phyloP scores from a whole-genome alignment of 1,284 basidiomycete species.

The Cryptococcus maquisensis region DNA sequence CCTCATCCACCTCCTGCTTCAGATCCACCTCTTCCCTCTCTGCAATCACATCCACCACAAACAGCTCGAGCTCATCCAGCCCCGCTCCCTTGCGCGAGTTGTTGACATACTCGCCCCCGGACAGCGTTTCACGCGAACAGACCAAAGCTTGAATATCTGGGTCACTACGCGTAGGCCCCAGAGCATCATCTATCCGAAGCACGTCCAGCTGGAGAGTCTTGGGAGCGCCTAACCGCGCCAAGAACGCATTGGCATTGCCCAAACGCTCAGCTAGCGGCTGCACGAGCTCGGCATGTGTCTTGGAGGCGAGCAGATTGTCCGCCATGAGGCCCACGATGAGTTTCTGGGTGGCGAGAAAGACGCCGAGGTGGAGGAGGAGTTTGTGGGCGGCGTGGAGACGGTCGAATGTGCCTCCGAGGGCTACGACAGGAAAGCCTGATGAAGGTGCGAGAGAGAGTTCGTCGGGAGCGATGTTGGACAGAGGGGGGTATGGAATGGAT shows the following conservation, averaged over 20 bases:
- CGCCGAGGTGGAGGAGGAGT: constrained; percentile 86
- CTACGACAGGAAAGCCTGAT: constrained; percentile 31
- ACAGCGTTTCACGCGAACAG: constrained; percentile 76
- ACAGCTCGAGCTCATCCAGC: constrained; percentile 62
- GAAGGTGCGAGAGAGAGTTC: constrained; percentile 9
- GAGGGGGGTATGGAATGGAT: background rate
- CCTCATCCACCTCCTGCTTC: constrained; percentile 59
- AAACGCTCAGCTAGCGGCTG: constrained; percentile 60
- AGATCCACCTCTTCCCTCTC: constrained; percentile 40
- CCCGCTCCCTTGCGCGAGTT: constrained; percentile 21
- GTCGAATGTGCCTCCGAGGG: constrained; percentile 83
- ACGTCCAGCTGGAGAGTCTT: too few species aligned
- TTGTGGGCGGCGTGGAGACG: constrained; percentile 97
- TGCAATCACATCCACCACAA: constrained; percentile 83
- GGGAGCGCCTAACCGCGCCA: background rate
- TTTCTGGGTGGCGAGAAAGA: constrained; percentile 71
- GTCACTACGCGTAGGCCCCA: constrained; percentile 81
- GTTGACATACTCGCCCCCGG: constrained; percentile 59
- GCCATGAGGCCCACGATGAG: constrained; percentile 84
- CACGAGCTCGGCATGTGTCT: constrained; percentile 66
- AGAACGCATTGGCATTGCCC: background rate
- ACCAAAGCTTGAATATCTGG: constrained; percentile 78
- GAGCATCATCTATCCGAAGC: constrained; percentile 66
- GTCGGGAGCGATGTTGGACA: background rate
- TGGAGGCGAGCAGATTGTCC: constrained; percentile 68